Percentiles rank a stretch among this genome's conserved stretches.
Evolutionary conservation across 495 filamentous ascomycete species (phyloP).

Genomic region (Penicillium subrubescens): DNA sequence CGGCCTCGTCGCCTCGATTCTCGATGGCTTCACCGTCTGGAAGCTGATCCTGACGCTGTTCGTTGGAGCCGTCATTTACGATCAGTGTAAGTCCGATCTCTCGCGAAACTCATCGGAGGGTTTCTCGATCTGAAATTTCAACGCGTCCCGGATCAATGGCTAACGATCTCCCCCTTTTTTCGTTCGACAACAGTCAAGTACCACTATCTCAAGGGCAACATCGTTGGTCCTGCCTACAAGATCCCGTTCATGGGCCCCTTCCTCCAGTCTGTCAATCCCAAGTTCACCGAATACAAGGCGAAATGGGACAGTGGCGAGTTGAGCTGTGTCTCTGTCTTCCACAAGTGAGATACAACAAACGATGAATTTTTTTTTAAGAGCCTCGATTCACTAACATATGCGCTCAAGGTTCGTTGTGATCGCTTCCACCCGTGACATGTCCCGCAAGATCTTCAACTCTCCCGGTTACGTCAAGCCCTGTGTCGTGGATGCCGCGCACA

Average conservation of each 20-base stretch:
- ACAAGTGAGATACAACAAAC: constrained; percentile 67
- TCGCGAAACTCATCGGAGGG: background rate
- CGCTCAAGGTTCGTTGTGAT: constrained; percentile 87
- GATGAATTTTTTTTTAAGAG: no score
- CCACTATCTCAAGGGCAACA: constrained; percentile 80
- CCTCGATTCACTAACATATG: constrained; percentile 14
- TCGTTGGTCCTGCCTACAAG: constrained; percentile 82
- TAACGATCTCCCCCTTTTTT: constrained; percentile 4
- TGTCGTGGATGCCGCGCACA: constrained; percentile 93
- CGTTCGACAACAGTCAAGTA: constrained; percentile 67
- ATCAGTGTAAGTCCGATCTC: constrained; percentile 69
- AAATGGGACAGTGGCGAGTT: constrained; percentile 91
- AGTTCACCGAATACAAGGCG: constrained; percentile 84
- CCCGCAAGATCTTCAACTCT: constrained; percentile 96
- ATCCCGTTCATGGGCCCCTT: constrained; percentile 96
- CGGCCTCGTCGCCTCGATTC: constrained; percentile 45
- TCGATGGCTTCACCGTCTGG: constrained; percentile 62
- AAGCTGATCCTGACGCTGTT: constrained; percentile 66
- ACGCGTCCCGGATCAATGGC: constrained; percentile 6
- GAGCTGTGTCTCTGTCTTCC: constrained; percentile 98
- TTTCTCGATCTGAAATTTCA: background rate
- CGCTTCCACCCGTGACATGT: constrained; percentile 92
- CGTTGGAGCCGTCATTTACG: constrained; percentile 72
- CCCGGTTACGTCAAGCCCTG: constrained; percentile 92
- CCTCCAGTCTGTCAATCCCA: constrained; percentile 86